Base-by-base conservation (phyloP, 352 stramenopile species). In the Nothophytophthora sp. region DNA sequence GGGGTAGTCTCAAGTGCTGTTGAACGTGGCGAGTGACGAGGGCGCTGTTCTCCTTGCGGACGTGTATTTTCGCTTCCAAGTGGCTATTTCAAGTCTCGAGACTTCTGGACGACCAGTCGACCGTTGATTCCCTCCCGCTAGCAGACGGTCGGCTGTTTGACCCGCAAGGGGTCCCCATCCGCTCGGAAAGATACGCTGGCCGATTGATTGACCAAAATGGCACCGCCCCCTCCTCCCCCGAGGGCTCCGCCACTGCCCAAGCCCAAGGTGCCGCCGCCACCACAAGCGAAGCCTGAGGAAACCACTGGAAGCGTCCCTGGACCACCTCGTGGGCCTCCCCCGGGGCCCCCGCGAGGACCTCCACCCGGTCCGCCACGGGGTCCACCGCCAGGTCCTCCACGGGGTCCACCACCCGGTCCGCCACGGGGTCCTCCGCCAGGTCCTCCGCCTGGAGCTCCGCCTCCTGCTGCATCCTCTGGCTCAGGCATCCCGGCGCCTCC, bases 311-410 rank as follows among this genome's bases (percentile, higher is more conserved):
- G n/a, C n/a, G n/a, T n/a, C n/a, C n/a, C n/a, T 19, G 16, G 32
- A 33, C 42, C 60, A 22, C 54, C 47, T 32, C 49, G 44, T 11
- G 50, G 25, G 12, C 56, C 39, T 22, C 53, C 60, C 35, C 34
- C 18, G 22, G 45, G 47, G 13, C 48, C 46, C 15, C 63, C 63
- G 13, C 58, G 48, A 24, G 55, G 60, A 25, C 32, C 70, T 13
- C 70, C 70, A 16, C 27, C 39, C 9, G 60, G 58, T 15, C 52
- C 58, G n/a, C 54, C 68, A 4, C 57, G 55, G 15, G 52, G 76
- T 30, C 69, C 70, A 23, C 69, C 70, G 2, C 44, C 36, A 8
- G 67, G 73, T 2, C 42, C 54, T 8, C 71, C 68, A 20, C 60
- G 61, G 35, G 36, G 61, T 28, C 48, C 60, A 4, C 66, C 61